Percentiles rank a stretch among this genome's conserved stretches.
phyloP scores from a whole-genome alignment of 1,139 yeast species.

The Geotrichum phurueaensis region DNA sequence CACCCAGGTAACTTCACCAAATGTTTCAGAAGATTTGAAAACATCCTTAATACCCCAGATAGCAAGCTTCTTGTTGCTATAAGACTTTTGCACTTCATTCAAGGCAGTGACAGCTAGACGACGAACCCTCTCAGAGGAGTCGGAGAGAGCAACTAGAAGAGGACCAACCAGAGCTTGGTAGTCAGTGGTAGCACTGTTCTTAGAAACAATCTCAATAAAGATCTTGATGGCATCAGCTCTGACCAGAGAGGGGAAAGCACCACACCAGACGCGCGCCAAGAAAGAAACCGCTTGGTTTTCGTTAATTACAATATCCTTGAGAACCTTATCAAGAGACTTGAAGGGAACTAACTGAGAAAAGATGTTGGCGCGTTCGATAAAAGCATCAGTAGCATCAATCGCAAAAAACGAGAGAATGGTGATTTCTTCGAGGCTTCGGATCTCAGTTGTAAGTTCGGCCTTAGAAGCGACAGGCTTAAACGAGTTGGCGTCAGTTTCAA shows the following conservation, averaged over 20 bases:
- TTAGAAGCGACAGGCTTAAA: slow-evolving; percentile 8
- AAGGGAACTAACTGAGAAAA: slow-evolving; percentile 36
- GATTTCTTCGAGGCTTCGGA: slow-evolving; percentile 2
- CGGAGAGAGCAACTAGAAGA: slow-evolving; percentile 29
- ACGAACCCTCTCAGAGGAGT: slow-evolving; percentile 34
- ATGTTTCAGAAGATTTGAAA: slow-evolving; percentile 43
- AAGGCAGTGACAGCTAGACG: slow-evolving; percentile 39
- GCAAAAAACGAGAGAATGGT: slow-evolving; percentile 39
- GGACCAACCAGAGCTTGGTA: slow-evolving; percentile 34
- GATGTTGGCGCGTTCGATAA: slow-evolving; percentile 39
- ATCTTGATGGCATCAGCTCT: slow-evolving; percentile 29
- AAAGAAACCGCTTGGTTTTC: slow-evolving; percentile 27
- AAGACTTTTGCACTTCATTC: slow-evolving; percentile 34
- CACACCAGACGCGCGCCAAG: slow-evolving; percentile 32
- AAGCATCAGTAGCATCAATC: slow-evolving; percentile 40
- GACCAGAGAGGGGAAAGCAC: slow-evolving; percentile 29
- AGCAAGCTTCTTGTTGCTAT: slow-evolving; percentile 40
- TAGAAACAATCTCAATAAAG: slow-evolving; percentile 22
- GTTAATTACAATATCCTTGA: slow-evolving; percentile 6
- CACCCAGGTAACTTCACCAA: slow-evolving; percentile 47
- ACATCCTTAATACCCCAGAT: slow-evolving; percentile 37
- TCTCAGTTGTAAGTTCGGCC: slow-evolving; percentile 5
- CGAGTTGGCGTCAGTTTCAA: slow-evolving; percentile 2
- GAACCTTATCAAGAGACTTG: slow-evolving; percentile 6
- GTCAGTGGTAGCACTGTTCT: slow-evolving; percentile 24